Percentiles rank a stretch among this genome's conserved stretches.
Evolutionary conservation across 768 basidiomycete species (phyloP).

Genomic region (Serendipita sp.): DNA sequence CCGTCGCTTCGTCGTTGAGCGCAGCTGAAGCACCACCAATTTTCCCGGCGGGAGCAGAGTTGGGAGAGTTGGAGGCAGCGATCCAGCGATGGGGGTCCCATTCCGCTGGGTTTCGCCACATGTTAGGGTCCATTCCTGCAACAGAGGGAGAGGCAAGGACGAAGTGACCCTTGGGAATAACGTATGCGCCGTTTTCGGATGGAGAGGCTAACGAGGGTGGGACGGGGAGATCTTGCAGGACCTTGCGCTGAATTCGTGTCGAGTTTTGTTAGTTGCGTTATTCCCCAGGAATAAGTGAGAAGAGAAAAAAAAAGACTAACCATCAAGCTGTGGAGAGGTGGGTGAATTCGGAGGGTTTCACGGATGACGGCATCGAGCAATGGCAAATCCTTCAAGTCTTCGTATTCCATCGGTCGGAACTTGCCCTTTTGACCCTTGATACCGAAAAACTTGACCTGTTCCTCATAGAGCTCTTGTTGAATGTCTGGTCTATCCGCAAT

Average conservation of each 20-base stretch:
- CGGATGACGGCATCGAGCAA: constrained; percentile 80
- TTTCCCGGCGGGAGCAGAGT: constrained; percentile 17
- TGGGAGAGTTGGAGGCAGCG: constrained; percentile 37
- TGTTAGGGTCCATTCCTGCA: constrained; percentile 65
- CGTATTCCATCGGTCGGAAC: constrained; percentile 66
- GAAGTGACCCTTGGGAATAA: constrained; percentile 80
- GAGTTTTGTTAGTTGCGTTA: neutral
- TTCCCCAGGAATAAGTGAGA: neutral
- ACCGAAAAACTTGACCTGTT: constrained; percentile 71
- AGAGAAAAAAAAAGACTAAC: constrained; percentile 6
- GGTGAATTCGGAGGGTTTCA: constrained; percentile 84
- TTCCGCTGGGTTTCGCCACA: constrained; percentile 55
- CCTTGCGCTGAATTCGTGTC: constrained; percentile 42
- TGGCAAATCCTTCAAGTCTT: constrained; percentile 69
- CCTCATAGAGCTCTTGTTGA: constrained; percentile 66
- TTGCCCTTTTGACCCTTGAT: constrained; percentile 50
- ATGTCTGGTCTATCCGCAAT: constrained; percentile 59
- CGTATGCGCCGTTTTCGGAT: constrained; percentile 41
- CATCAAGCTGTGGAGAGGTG: constrained; percentile 89
- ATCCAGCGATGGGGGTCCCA: constrained; percentile 78
- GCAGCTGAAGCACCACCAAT: constrained; percentile 15
- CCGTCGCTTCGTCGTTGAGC: constrained; percentile 48
- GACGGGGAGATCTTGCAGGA: constrained; percentile 69
- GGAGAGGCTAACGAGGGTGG: constrained; percentile 69
- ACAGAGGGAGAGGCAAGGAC: constrained; percentile 81